These are phyloP conservation scores for Lipomyces anomalus DNA, from an alignment of 805 yeast species.

Conservation along the genomic window DNA sequence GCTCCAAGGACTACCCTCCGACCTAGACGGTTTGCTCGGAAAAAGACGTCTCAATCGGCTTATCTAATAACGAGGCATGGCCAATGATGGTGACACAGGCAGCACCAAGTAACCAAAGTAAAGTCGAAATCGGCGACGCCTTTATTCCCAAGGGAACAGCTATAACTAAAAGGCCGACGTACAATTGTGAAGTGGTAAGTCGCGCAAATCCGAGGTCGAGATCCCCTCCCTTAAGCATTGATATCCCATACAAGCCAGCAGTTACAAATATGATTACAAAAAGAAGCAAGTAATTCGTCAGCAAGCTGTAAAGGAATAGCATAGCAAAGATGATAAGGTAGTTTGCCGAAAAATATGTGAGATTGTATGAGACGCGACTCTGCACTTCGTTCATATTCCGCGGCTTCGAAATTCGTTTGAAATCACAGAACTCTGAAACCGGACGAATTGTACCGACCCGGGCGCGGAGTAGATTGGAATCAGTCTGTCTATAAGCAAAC, in stretches of 20 bases:
- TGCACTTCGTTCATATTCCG: slow-evolving; percentile 83
- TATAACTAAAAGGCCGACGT: slow-evolving; percentile 72
- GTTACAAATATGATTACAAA: slow-evolving; percentile 73
- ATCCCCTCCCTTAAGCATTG: slow-evolving; percentile 74
- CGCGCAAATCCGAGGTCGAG: slow-evolving; percentile 62
- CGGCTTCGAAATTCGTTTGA: slow-evolving; percentile 86
- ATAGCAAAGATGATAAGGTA: slow-evolving; percentile 67
- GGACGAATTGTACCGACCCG: slow-evolving; percentile 48
- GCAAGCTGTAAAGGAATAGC: slow-evolving; percentile 74
- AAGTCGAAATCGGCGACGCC: slow-evolving; percentile 82
- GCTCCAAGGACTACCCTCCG: too few species aligned
- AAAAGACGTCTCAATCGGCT: slow-evolving; percentile 91
- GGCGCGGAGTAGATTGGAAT: slow-evolving; percentile 16
- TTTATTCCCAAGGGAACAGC: slow-evolving; percentile 70
- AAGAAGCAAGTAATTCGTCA: slow-evolving; percentile 77
- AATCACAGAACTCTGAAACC: slow-evolving; percentile 89
- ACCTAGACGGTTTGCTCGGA: slow-evolving; percentile 65
- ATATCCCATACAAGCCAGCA: slow-evolving; percentile 74
- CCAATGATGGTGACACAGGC: slow-evolving; percentile 70
- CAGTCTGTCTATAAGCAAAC: slow-evolving; percentile 7
- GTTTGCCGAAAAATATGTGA: slow-evolving; percentile 82
- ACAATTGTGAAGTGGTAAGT: slow-evolving; percentile 71
- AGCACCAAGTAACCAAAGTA: slow-evolving; percentile 89
- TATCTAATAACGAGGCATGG: slow-evolving; percentile 89
- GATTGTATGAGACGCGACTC: slow-evolving; percentile 78